A percentile compares a stretch with the other conserved stretches of the same genome.
phyloP scores from a whole-genome alignment of 1,284 basidiomycete genomes.

The Cryptococcus sp. region DNA sequence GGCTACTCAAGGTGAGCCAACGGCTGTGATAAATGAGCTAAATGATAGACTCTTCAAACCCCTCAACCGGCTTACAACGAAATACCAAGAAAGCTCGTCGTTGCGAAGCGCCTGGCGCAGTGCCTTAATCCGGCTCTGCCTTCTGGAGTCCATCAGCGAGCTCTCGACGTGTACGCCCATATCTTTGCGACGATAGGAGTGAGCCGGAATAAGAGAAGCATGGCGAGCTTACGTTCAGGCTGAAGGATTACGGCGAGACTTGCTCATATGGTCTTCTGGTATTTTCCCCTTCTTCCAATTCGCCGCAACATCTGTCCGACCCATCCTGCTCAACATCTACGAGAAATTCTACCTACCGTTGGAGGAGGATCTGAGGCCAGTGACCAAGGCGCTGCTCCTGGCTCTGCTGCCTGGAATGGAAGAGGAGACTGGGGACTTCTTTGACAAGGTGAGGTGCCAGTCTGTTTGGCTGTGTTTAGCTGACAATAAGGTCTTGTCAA shows the following conservation, averaged over 20 bases:
- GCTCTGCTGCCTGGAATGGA: conserved; percentile 89
- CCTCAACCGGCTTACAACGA: conserved; percentile 81
- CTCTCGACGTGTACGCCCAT: conserved; percentile 90
- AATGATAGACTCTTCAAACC: conserved; percentile 74
- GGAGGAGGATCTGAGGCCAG: conserved; percentile 70
- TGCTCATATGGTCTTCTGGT: conserved; percentile 91
- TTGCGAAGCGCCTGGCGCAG: conserved; percentile 91
- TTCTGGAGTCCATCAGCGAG: conserved; percentile 92
- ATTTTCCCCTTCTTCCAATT: conserved; percentile 98
- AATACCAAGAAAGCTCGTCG: conserved; percentile 89
- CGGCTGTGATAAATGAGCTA: background rate
- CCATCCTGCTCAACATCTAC: conserved; percentile 76
- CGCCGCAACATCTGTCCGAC: conserved; percentile 92
- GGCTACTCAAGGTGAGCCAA: conserved; percentile 75
- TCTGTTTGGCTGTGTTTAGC: no score
- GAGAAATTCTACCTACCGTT: conserved; percentile 87
- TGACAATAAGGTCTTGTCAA: conserved; percentile 60
- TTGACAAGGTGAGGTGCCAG: conserved; percentile 85
- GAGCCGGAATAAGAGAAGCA: conserved; percentile 38
- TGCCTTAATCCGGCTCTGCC: conserved; percentile 96
- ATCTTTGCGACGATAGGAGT: conserved; percentile 86
- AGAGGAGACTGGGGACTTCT: conserved; percentile 93
- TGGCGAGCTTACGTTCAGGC: conserved; percentile 50
- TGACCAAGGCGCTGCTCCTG: conserved; percentile 89
- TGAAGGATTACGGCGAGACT: conserved; percentile 80